Conservation (phyloP, 2,329 filamentous ascomycete genomes). For the Trichoderma sp. region DNA sequence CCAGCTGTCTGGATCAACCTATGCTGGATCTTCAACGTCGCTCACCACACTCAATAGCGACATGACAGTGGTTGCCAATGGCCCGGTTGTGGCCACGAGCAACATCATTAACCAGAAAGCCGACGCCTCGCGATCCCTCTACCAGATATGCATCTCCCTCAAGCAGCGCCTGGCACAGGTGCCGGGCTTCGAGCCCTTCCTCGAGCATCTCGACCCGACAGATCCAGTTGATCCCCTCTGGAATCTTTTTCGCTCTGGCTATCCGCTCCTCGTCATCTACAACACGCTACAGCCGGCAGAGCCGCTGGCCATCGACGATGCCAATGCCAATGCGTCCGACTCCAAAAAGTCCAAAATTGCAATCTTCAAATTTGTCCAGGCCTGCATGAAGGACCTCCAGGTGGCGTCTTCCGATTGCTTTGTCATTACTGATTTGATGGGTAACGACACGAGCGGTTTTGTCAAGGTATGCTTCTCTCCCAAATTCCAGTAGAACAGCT, state of each 20-base stretch:
- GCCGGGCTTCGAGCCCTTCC: slow-evolving; percentile 73
- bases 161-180: slow-evolving; percentile 79
- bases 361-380: slow-evolving; percentile 88
- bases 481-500: too few species aligned
- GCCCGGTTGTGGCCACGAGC: slow-evolving; percentile 70
- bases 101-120: slow-evolving; percentile 98
- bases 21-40: slow-evolving; percentile 52
- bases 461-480: slow-evolving; percentile 66
- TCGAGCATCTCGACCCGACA: slow-evolving; percentile 67
- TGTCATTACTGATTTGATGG: slow-evolving; percentile 85
- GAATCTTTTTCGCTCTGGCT: slow-evolving; percentile 79
- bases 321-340: slow-evolving; percentile 55
- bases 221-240: slow-evolving; percentile 87
- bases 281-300: slow-evolving; percentile 74
- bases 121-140: slow-evolving; percentile 86
- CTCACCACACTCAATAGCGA: slow-evolving; percentile 48
- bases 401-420: slow-evolving; percentile 83
- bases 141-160: slow-evolving; percentile 88
- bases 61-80: slow-evolving; percentile 45
- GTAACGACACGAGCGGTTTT: slow-evolving; percentile 93
- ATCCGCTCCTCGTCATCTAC: slow-evolving; percentile 83
- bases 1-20: slow-evolving; percentile 61
- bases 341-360: slow-evolving; percentile 81
- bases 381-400: slow-evolving; percentile 77
- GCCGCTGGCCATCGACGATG: slow-evolving; percentile 64